A percentile compares a stretch with the other conserved stretches of the same genome.
These are phyloP conservation scores for Asterella californica DNA, from an alignment of 225 moss, liverwort and hornwort species.

Conservation along the genomic window DNA sequence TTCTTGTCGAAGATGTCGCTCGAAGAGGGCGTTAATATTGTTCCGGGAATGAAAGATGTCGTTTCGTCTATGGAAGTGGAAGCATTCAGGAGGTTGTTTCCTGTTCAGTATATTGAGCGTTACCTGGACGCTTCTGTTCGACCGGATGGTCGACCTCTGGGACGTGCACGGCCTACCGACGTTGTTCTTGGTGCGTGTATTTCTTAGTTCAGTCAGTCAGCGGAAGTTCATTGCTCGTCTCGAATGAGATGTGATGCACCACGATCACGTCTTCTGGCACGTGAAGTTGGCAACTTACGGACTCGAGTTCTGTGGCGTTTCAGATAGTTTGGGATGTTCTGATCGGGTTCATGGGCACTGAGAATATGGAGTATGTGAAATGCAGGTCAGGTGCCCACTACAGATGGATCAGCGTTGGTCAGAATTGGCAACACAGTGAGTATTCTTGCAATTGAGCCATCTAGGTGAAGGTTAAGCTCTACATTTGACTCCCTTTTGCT, in stretches of 20 bases:
- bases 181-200: constrained; percentile 55
- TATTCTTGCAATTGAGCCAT: neutral
- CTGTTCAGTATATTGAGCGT: constrained; percentile 83
- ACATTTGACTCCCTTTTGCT: neutral
- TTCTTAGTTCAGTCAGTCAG: neutral
- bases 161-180: constrained; percentile 73
- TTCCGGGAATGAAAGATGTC: neutral
- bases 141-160: constrained; percentile 85
- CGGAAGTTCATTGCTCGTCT: neutral
- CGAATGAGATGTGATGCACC: neutral
- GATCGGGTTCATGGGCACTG: no score
- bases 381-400: constrained; percentile 79
- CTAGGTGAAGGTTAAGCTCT: neutral
- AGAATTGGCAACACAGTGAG: constrained; percentile 95
- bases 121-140: constrained; percentile 72
- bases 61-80: constrained; percentile 63
- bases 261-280: neutral
- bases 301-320: neutral
- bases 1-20: neutral
- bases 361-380: no score
- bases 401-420: constrained; percentile 93
- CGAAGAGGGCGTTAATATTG: no score
- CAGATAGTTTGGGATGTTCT: neutral
- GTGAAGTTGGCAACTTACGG: neutral
- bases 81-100: constrained; percentile 78